Evolutionary conservation across 352 stramenopile species (phyloP).

Genomic region (Globisporangium alternatum): DNA sequence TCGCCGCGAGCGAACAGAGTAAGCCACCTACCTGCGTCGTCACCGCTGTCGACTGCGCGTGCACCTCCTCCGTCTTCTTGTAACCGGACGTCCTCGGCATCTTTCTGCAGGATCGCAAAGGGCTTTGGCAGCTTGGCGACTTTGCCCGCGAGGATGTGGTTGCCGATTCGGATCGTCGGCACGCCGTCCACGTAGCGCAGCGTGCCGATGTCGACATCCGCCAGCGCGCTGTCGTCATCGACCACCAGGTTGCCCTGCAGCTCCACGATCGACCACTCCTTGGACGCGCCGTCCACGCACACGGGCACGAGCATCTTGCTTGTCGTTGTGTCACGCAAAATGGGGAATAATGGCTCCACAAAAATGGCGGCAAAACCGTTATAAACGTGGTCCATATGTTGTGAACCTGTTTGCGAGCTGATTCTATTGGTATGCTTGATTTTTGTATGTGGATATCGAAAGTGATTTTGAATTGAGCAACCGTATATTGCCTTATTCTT

Average conservation of each 20-base stretch:
- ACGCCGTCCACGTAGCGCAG: slow-evolving; percentile 64
- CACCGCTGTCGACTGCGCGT: too few species aligned
- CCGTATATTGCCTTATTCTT: too few species aligned
- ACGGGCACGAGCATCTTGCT: slow-evolving; percentile 62
- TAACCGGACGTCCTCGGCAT: slow-evolving; percentile 4
- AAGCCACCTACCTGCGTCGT: slow-evolving; percentile 3
- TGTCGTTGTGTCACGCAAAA: too few species aligned
- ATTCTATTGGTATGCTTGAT: too few species aligned
- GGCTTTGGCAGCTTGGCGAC: slow-evolving; percentile 64
- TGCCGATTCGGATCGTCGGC: slow-evolving; percentile 79
- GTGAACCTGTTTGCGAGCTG: too few species aligned
- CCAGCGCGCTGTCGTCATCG: slow-evolving; percentile 31
- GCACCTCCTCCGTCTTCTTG: neutral
- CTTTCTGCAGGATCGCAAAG: slow-evolving; percentile 74
- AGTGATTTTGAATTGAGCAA: too few species aligned
- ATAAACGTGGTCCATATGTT: too few species aligned
- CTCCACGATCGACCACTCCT: slow-evolving; percentile 84
- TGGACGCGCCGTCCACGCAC: slow-evolving; percentile 51
- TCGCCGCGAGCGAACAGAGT: neutral
- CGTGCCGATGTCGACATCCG: slow-evolving; percentile 52
- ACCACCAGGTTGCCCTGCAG: slow-evolving; percentile 73
- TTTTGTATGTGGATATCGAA: too few species aligned
- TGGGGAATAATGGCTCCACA: too few species aligned
- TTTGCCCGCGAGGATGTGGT: slow-evolving; percentile 78
- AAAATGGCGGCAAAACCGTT: too few species aligned